Percentiles rank a stretch among this genome's conserved stretches.
Conservation (phyloP, 306 rosid species). For the Ceratonia siliqua region DNA sequence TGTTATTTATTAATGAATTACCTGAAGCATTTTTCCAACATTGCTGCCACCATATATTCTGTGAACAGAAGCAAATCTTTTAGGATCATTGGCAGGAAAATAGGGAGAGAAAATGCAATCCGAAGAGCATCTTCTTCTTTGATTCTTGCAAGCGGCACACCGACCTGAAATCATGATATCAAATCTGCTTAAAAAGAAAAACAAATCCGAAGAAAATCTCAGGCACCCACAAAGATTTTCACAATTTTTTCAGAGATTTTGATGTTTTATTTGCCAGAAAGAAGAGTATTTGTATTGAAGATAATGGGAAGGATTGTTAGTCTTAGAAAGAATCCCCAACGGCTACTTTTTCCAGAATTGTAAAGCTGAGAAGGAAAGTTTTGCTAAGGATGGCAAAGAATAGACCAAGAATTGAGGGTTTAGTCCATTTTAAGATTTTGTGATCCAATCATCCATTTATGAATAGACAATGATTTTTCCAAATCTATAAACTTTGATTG, state of each 20-base stretch:
- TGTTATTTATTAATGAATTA: constrained; percentile 23
- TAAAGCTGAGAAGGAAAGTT: constrained; percentile 22
- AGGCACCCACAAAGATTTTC: constrained; percentile 26
- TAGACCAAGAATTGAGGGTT: constrained; percentile 22
- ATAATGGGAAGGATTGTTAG: neutral
- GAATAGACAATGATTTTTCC: neutral
- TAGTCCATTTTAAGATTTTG: constrained; percentile 7
- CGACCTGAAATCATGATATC: constrained; percentile 40
- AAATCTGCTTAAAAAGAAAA: neutral
- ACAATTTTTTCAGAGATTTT: constrained; percentile 30
- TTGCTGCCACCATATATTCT: constrained; percentile 75
- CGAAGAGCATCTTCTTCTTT: constrained; percentile 68
- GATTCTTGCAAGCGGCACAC: constrained; percentile 79
- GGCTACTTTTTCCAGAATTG: constrained; percentile 38
- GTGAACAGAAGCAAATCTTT: constrained; percentile 74
- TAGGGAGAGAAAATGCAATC: constrained; percentile 76
- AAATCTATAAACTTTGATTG: neutral
- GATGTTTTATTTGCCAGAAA: neutral
- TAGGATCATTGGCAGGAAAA: constrained; percentile 72
- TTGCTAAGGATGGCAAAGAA: constrained; percentile 6
- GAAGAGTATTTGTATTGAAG: constrained; percentile 24
- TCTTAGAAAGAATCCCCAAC: constrained; percentile 31
- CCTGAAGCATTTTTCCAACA: constrained; percentile 80
- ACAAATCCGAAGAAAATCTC: constrained; percentile 34
- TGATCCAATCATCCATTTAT: neutral